Conservation (phyloP, 345 rosid genomes). For the Acer yangbiense region DNA sequence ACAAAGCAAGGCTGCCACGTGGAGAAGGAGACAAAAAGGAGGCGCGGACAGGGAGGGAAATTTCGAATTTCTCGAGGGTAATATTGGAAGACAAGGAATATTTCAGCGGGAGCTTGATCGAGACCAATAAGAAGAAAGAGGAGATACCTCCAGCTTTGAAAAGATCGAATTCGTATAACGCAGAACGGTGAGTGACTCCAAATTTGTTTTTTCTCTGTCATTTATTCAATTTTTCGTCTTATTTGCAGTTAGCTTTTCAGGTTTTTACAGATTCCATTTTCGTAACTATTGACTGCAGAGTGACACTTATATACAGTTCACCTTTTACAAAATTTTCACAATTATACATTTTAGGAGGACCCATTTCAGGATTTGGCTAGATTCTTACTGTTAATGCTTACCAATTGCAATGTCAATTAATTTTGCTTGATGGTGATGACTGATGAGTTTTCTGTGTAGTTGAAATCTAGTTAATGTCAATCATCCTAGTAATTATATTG, state of each 20-base stretch:
- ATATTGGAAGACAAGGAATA: slow-evolving; percentile 80
- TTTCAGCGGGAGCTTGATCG: slow-evolving; percentile 94
- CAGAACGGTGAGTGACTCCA: slow-evolving; percentile 56
- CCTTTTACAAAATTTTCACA: no score
- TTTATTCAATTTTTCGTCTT: not conserved
- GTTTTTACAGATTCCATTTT: not conserved
- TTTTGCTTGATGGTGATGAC: no score
- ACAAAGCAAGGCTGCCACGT: slow-evolving; percentile 51
- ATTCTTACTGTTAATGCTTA: no score
- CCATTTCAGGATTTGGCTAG: not conserved
- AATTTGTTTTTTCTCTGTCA: not conserved
- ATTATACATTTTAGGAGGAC: no score
- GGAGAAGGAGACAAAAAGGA: slow-evolving; percentile 40
- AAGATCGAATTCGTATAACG: slow-evolving; percentile 82
- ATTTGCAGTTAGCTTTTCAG: not conserved
- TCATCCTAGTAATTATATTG: no score
- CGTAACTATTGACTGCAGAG: no score
- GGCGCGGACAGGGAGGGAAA: slow-evolving; percentile 39
- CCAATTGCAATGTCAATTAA: no score
- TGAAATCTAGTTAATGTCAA: no score
- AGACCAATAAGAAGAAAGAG: slow-evolving; percentile 50
- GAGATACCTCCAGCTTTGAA: slow-evolving; percentile 56
- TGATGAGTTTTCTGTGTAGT: no score
- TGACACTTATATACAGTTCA: no score
- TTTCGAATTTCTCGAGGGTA: slow-evolving; percentile 46